These are phyloP conservation scores for Globisporangium yorkense DNA, from an alignment of 352 stramenopile genomes.

Conservation along the genomic window DNA sequence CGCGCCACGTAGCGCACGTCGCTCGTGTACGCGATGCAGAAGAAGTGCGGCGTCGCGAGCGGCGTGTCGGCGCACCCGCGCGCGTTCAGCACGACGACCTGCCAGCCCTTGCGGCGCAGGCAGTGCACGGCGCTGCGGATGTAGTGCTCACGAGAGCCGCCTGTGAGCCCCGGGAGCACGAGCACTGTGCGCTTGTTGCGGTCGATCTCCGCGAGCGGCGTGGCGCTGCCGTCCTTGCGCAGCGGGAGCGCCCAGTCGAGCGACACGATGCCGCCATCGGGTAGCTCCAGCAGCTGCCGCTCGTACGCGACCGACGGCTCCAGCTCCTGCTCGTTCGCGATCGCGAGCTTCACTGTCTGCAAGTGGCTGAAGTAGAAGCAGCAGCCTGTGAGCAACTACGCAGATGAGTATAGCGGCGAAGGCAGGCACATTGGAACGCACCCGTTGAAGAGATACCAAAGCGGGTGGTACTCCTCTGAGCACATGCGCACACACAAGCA, in stretches of 20 bases:
- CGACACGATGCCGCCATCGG: slow-evolving; percentile 60
- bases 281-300: slow-evolving; percentile 53
- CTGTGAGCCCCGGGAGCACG: slow-evolving; percentile 50
- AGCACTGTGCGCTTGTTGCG: slow-evolving; percentile 30
- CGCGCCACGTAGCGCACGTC: slow-evolving; percentile 48
- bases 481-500: neutral
- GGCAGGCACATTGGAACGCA: slow-evolving; percentile 1
- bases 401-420: neutral
- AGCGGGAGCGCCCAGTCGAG: slow-evolving; percentile 55
- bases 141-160: slow-evolving; percentile 62
- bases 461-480: slow-evolving; percentile 42
- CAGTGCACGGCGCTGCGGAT: slow-evolving; percentile 40
- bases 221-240: slow-evolving; percentile 8
- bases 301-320: slow-evolving; percentile 37
- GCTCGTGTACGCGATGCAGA: slow-evolving; percentile 63
- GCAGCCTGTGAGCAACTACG: neutral
- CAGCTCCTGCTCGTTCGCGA: slow-evolving; percentile 17
- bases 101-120: slow-evolving; percentile 41
- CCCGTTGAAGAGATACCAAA: slow-evolving; percentile 59
- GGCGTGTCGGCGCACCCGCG: slow-evolving; percentile 58
- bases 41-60: slow-evolving; percentile 50
- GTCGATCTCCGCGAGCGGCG: slow-evolving; percentile 24
- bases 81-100: slow-evolving; percentile 73
- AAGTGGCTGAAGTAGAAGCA: slow-evolving; percentile 1
- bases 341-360: slow-evolving; percentile 13